These are phyloP conservation scores for Durotheca rogersii DNA, from an alignment of 495 filamentous ascomycete genomes.

Conservation along the genomic window DNA sequence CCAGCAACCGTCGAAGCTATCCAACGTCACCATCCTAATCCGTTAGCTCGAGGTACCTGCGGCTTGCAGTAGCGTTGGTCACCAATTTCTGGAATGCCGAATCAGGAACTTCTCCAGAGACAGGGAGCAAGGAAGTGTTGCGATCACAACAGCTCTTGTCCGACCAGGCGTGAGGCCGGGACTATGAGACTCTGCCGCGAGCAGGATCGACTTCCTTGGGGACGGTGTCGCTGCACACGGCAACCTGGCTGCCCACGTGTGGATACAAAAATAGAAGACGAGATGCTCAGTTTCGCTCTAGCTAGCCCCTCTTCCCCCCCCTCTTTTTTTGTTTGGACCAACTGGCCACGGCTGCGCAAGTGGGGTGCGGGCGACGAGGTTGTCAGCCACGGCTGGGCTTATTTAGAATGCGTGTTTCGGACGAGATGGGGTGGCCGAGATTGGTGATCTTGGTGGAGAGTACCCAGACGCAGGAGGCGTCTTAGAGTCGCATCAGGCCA, in stretches of 20 bases:
- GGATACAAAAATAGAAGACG: constrained; percentile 27
- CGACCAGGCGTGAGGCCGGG: constrained; percentile 5
- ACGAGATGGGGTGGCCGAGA: constrained; percentile 17
- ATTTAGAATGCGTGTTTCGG: constrained; percentile 27
- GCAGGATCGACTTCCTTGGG: constrained; percentile 1
- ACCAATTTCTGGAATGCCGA: constrained; percentile 3
- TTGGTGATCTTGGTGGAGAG: constrained; percentile 13
- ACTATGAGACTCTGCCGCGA: constrained; percentile 3
- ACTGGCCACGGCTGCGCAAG: constrained; percentile 8
- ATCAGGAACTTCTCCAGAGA: constrained; percentile 4
- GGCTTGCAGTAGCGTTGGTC: constrained; percentile 8
- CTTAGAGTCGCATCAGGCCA: constrained; percentile 16
- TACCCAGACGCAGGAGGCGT: constrained; percentile 19
- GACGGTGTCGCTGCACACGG: constrained; percentile 16
- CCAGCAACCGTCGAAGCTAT: neutral
- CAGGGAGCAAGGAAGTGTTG: neutral
- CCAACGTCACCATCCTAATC: neutral
- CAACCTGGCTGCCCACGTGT: constrained; percentile 11
- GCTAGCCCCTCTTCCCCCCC: too few relatives aligned
- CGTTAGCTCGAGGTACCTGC: neutral
- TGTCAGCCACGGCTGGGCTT: constrained; percentile 23
- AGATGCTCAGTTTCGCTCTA: constrained; percentile 2
- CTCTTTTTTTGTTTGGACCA: constrained; percentile 3
- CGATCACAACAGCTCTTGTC: neutral
- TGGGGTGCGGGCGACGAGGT: constrained; percentile 25